These are phyloP conservation scores for Phytophthora capsici DNA, from an alignment of 352 stramenopile genomes.

Conservation along the genomic window DNA sequence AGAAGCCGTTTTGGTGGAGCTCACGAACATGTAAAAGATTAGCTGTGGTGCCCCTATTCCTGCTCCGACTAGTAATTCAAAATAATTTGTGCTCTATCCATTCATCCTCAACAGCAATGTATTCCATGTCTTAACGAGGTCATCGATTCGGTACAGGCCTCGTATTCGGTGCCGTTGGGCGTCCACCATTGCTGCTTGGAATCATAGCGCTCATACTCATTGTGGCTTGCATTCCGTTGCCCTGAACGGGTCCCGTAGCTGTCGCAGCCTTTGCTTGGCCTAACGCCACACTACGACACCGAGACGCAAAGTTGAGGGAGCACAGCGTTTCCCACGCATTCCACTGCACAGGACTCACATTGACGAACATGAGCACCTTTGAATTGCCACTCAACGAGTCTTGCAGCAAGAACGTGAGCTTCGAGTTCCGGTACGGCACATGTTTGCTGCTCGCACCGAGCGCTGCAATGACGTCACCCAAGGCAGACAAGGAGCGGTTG, in stretches of 20 bases:
- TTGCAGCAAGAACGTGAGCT: slow-evolving; percentile 92
- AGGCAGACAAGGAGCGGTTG: slow-evolving; percentile 94
- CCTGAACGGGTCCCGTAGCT: slow-evolving; percentile 16
- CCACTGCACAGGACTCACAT: slow-evolving; percentile 89
- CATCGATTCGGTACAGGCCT: slow-evolving; percentile 32
- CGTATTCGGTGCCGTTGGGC: slow-evolving; percentile 8
- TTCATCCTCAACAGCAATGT: not conserved
- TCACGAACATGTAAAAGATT: slow-evolving; percentile 64
- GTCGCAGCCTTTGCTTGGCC: slow-evolving; percentile 75
- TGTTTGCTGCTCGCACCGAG: slow-evolving; percentile 90
- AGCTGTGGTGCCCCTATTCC: slow-evolving; percentile 1
- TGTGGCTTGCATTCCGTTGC: slow-evolving; percentile 38
- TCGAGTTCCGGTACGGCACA: slow-evolving; percentile 96
- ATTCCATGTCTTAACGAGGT: not conserved
- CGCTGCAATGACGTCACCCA: slow-evolving; percentile 96
- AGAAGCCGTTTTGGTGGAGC: slow-evolving; percentile 61
- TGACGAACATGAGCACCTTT: slow-evolving; percentile 89
- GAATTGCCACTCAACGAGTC: slow-evolving; percentile 83
- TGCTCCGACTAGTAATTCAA: slow-evolving; percentile 22
- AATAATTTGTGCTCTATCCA: slow-evolving; percentile 34
- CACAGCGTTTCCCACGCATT: slow-evolving; percentile 90
- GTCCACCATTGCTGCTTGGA: slow-evolving; percentile 21
- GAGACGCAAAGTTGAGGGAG: slow-evolving; percentile 91
- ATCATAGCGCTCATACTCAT: slow-evolving; percentile 49
- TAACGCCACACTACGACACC: slow-evolving; percentile 89